These are phyloP conservation scores for Neoconidiobolus thromboides DNA, from an alignment of 371 early-diverging fungal genomes.

Conservation along the genomic window DNA sequence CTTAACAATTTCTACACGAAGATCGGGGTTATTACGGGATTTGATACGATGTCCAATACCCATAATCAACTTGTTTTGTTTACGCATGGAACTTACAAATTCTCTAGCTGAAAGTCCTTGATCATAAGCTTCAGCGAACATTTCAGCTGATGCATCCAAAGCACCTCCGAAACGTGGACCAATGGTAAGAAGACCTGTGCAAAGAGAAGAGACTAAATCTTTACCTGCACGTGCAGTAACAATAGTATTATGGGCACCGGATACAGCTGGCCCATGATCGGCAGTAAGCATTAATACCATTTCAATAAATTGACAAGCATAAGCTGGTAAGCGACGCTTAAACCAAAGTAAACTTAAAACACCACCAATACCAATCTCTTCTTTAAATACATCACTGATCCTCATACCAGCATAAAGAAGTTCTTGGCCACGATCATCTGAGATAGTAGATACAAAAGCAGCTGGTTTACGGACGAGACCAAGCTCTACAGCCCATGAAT, in stretches of 20 bases:
- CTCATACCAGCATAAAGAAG: constrained; percentile 95
- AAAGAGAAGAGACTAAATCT: constrained; percentile 86
- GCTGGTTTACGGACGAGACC: constrained; percentile 98
- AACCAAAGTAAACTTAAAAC: constrained; percentile 94
- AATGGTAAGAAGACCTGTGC: constrained; percentile 87
- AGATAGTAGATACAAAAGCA: constrained; percentile 92
- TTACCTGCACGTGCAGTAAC: constrained; percentile 97
- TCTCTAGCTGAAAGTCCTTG: constrained; percentile 72
- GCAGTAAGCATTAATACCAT: constrained; percentile 98
- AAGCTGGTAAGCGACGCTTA: constrained; percentile 86
- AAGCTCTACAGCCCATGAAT: constrained; percentile 95
- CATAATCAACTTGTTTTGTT: constrained; percentile 72
- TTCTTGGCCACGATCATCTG: constrained; percentile 97
- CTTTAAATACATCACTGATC: constrained; percentile 92
- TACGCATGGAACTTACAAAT: constrained; percentile 80
- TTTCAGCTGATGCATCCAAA: constrained; percentile 85
- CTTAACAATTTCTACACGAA: constrained; percentile 88
- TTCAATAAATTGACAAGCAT: constrained; percentile 92
- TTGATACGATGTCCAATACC: constrained; percentile 98
- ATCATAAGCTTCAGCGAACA: constrained; percentile 79
- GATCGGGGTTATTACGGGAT: constrained; percentile 93
- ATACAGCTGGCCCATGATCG: constrained; percentile 93
- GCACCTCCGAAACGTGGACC: constrained; percentile 94
- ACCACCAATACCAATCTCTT: constrained; percentile 94
- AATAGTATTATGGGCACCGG: constrained; percentile 94